Conservation (phyloP, 2,329 filamentous ascomycete species). For the Fusarium napiforme region DNA sequence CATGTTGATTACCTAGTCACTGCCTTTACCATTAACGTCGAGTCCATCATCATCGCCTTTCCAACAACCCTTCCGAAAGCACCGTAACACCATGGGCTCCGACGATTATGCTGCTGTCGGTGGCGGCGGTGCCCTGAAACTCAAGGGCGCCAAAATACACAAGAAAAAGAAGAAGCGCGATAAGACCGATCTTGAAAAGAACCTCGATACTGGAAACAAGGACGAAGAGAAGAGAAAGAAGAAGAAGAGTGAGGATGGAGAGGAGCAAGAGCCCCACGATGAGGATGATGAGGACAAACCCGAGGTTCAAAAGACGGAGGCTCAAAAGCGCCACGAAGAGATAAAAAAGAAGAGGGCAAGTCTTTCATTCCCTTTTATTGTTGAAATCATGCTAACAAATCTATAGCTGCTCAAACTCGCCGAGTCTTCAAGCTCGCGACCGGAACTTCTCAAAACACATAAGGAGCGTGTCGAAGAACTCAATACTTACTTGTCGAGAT, state of each 20-base stretch:
- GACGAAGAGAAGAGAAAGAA: constrained; percentile 27
- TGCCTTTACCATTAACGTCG: constrained; percentile 3
- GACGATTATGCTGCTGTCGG: constrained; percentile 77
- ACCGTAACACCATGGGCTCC: constrained; percentile 66
- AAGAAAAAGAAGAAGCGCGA: constrained; percentile 73
- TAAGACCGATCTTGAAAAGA: constrained; percentile 60
- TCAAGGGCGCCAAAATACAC: constrained; percentile 79
- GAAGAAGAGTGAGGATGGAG: constrained; percentile 44
- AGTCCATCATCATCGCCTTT: background rate
- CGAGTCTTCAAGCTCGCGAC: constrained; percentile 64
- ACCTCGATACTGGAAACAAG: constrained; percentile 50
- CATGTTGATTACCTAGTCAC: constrained; percentile 7
- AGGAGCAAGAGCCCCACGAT: constrained; percentile 46
- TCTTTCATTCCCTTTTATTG: background rate
- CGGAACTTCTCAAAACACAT: constrained; percentile 93
- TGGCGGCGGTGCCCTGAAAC: constrained; percentile 80
- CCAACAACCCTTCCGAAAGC: constrained; percentile 1
- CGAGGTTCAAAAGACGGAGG: constrained; percentile 77
- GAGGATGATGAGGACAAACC: constrained; percentile 46
- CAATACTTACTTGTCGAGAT: constrained; percentile 89
- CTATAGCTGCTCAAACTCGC: constrained; percentile 81
- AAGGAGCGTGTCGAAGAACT: constrained; percentile 96
- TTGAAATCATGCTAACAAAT: constrained; percentile 11
- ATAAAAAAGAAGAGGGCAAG: constrained; percentile 80
- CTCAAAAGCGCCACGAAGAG: constrained; percentile 85